These are phyloP conservation scores for Akanthomyces muscarius DNA, from an alignment of 2,329 filamentous ascomycete species.

Conservation along the genomic window DNA sequence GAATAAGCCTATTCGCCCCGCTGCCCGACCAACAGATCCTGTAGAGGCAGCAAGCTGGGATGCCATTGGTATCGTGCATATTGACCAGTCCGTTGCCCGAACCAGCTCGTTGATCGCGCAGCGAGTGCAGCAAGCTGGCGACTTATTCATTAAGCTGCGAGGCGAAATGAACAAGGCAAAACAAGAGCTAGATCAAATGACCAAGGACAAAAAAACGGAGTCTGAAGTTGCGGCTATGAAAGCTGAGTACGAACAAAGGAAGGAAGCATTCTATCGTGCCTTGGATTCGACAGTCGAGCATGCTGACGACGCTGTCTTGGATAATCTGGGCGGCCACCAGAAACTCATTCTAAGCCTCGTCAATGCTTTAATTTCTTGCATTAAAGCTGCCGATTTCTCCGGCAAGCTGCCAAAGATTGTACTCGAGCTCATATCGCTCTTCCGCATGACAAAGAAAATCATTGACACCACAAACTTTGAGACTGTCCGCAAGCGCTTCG, in stretches of 20 bases:
- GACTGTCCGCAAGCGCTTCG: slow-evolving; percentile 59
- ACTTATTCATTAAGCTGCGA: slow-evolving; percentile 46
- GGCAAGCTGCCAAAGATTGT: slow-evolving; percentile 52
- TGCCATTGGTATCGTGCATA: slow-evolving; percentile 45
- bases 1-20: slow-evolving; percentile 40
- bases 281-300: slow-evolving; percentile 51
- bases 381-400: slow-evolving; percentile 49
- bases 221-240: slow-evolving; percentile 36
- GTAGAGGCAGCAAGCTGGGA: slow-evolving; percentile 51
- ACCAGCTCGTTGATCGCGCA: slow-evolving; percentile 39
- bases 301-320: slow-evolving; percentile 52
- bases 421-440: slow-evolving; percentile 57
- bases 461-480: slow-evolving; percentile 63
- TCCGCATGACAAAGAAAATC: slow-evolving; percentile 58
- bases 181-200: slow-evolving; percentile 40
- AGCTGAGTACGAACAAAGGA: slow-evolving; percentile 40
- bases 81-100: slow-evolving; percentile 39
- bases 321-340: slow-evolving; percentile 54
- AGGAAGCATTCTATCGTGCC: slow-evolving; percentile 46
- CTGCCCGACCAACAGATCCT: slow-evolving; percentile 41
- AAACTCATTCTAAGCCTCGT: slow-evolving; percentile 54
- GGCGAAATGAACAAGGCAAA: slow-evolving; percentile 45
- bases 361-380: slow-evolving; percentile 51
- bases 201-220: slow-evolving; percentile 39
- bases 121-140: slow-evolving; percentile 49